phyloP scores from a whole-genome alignment of 108 stramenopile species.

The Ochromonas danica region DNA sequence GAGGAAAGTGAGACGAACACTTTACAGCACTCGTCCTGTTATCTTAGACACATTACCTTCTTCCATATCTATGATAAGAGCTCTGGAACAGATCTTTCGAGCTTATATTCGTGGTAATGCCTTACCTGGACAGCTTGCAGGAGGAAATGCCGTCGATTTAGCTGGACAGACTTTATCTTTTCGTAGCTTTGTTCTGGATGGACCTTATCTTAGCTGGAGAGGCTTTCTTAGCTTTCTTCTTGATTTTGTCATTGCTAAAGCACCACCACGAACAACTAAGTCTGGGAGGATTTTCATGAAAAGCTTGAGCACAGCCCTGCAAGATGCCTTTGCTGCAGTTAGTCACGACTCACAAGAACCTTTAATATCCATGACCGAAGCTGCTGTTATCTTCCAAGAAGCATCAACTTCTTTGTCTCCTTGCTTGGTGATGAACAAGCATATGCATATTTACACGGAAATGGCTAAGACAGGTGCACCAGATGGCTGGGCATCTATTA shows the following conservation, averaged over 20 bases:
- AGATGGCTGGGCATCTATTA: background rate
- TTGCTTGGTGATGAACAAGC: background rate
- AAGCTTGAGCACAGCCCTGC: background rate
- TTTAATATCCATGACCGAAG: background rate
- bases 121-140: background rate
- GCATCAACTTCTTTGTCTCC: background rate
- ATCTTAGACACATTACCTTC: slow-evolving; percentile 1
- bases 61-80: background rate
- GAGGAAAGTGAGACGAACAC: too few relatives aligned
- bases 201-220: slow-evolving; percentile 18
- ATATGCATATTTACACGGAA: background rate
- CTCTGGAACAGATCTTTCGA: background rate
- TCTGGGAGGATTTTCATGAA: background rate
- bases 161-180: background rate
- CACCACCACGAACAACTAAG: background rate
- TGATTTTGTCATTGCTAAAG: slow-evolving; percentile 21
- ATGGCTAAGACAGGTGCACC: background rate
- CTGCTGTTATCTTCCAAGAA: background rate
- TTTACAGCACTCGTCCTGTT: too few relatives aligned
- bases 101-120: slow-evolving; percentile 20
- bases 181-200: background rate
- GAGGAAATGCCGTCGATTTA: slow-evolving; percentile 9
- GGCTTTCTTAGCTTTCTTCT: background rate
- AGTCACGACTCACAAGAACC: background rate
- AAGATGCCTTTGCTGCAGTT: background rate